Percentiles rank a stretch among this genome's conserved stretches.
These are phyloP conservation scores for Pinus albicaulis DNA, from an alignment of 75 land plant genomes.

Conservation along the genomic window DNA sequence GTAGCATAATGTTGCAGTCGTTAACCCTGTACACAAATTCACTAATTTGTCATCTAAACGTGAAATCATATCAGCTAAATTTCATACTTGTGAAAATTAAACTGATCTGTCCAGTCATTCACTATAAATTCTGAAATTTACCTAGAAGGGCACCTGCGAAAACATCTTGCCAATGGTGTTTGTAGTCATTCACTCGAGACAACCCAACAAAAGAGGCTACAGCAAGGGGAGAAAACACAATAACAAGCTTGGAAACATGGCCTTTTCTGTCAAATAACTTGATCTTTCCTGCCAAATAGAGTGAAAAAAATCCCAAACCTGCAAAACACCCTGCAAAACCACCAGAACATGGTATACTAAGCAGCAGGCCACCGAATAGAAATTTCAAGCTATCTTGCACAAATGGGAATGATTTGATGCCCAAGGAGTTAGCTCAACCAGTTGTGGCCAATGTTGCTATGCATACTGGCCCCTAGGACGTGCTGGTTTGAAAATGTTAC, in stretches of 20 bases:
- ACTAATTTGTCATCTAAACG: neutral
- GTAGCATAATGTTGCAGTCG: conserved; percentile 32
- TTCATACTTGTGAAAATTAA: conserved; percentile 2
- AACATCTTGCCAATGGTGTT: conserved; percentile 97
- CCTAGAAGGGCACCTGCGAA: conserved; percentile 76
- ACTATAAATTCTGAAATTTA: conserved; percentile 8
- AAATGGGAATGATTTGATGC: neutral
- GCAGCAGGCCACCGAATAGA: neutral
- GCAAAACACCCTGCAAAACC: conserved; percentile 80
- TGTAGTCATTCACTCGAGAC: conserved; percentile 90
- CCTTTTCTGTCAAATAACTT: conserved; percentile 69
- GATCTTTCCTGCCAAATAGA: conserved; percentile 81
- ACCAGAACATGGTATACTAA: neutral
- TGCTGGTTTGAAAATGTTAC: too few relatives aligned
- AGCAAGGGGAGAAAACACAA: conserved; percentile 65
- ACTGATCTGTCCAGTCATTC: neutral
- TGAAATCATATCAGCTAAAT: neutral
- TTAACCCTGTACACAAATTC: conserved; percentile 22
- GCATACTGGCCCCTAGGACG: too few relatives aligned
- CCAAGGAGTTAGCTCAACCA: too few relatives aligned
- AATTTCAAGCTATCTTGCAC: neutral
- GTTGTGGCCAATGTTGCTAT: too few relatives aligned
- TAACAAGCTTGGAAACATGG: conserved; percentile 72
- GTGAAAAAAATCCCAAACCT: conserved; percentile 71
- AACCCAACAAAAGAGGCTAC: conserved; percentile 67